Conservation (phyloP, 1,139 yeast genomes). For the Hansenula lynferdii region DNA sequence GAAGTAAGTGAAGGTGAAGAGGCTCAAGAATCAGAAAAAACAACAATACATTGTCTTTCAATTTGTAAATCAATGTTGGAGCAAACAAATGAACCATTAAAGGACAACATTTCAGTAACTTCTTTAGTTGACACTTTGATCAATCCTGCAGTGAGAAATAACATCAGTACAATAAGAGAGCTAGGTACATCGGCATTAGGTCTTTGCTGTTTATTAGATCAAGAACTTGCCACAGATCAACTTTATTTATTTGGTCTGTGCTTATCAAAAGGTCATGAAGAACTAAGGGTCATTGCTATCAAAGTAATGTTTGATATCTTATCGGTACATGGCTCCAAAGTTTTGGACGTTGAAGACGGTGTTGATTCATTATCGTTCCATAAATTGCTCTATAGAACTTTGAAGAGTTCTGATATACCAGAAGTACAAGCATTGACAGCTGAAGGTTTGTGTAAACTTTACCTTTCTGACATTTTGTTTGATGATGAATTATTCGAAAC, state of each 20-base stretch:
- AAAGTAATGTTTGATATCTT: slow-evolving; percentile 75
- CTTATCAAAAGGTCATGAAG: slow-evolving; percentile 56
- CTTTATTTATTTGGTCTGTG: slow-evolving; percentile 61
- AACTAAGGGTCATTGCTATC: slow-evolving; percentile 55
- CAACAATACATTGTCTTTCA: slow-evolving; percentile 59
- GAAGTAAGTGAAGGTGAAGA: slow-evolving; percentile 28
- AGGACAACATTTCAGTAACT: slow-evolving; percentile 62
- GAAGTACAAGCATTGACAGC: slow-evolving; percentile 78
- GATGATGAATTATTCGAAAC: slow-evolving; percentile 72
- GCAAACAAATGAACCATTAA: slow-evolving; percentile 58
- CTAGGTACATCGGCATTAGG: slow-evolving; percentile 78
- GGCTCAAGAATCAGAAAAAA: slow-evolving; percentile 33
- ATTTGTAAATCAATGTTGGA: slow-evolving; percentile 72
- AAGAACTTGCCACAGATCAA: slow-evolving; percentile 56
- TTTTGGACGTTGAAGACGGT: slow-evolving; percentile 59
- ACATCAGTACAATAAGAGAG: slow-evolving; percentile 55
- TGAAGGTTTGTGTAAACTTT: slow-evolving; percentile 80
- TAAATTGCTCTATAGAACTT: slow-evolving; percentile 62
- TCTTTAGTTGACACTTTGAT: slow-evolving; percentile 73
- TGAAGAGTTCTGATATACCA: slow-evolving; percentile 54
- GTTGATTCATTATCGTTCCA: slow-evolving; percentile 59
- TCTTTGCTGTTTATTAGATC: slow-evolving; percentile 69
- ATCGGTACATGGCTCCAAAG: slow-evolving; percentile 67
- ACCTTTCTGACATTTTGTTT: slow-evolving; percentile 69
- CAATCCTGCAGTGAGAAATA: slow-evolving; percentile 73